A percentile compares a stretch with the other conserved stretches of the same genome.
Conservation (phyloP, 2,329 filamentous ascomycete species). For the Aspergillus sp. region DNA sequence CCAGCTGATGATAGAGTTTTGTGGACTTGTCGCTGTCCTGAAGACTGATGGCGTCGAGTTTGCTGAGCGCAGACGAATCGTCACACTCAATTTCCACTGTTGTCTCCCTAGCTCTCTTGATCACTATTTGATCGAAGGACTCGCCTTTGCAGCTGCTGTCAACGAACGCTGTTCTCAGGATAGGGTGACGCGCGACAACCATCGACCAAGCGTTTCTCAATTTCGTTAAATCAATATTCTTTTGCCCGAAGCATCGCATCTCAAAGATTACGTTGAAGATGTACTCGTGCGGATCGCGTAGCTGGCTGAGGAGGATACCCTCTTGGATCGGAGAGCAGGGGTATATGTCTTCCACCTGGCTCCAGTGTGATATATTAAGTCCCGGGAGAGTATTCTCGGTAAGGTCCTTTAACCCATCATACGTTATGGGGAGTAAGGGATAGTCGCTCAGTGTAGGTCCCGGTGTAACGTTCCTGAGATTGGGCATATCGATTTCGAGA, state of each 20-base stretch:
- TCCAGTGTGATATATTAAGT: constrained; percentile 31
- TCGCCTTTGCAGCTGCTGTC: constrained; percentile 34
- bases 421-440: constrained; percentile 44
- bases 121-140: constrained; percentile 39
- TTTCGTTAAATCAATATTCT: constrained; percentile 24
- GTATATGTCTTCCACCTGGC: constrained; percentile 35
- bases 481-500: constrained; percentile 31
- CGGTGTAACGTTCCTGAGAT: constrained; percentile 25
- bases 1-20: constrained; percentile 36
- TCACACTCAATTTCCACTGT: constrained; percentile 31
- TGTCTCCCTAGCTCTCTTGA: constrained; percentile 26
- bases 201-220: constrained; percentile 35
- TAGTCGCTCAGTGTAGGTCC: constrained; percentile 44
- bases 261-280: constrained; percentile 39
- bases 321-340: constrained; percentile 39
- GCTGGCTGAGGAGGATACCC: constrained; percentile 38
- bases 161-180: constrained; percentile 36
- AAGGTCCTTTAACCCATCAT: constrained; percentile 40
- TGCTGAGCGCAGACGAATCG: constrained; percentile 27
- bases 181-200: constrained; percentile 33
- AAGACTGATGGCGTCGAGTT: constrained; percentile 29
- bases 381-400: constrained; percentile 35
- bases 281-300: constrained; percentile 35
- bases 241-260: constrained; percentile 21
- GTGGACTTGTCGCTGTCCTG: constrained; percentile 25